These are phyloP conservation scores for Biscogniauxia sp. DNA, from an alignment of 2,329 filamentous ascomycete genomes.

Conservation along the genomic window DNA sequence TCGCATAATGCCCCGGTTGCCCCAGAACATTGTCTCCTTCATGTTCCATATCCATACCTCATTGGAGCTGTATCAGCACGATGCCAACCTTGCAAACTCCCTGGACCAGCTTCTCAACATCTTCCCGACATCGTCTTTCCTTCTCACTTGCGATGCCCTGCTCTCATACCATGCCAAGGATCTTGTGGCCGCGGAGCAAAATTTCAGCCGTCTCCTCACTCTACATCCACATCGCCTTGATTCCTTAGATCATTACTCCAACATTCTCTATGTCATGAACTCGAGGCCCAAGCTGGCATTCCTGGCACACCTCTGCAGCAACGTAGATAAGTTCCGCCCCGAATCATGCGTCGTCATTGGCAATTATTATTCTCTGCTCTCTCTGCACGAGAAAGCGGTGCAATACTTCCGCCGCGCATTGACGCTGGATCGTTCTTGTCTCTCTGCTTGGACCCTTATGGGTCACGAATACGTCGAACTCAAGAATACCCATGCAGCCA, in stretches of 20 bases:
- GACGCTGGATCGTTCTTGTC: slow-evolving; percentile 83
- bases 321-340: slow-evolving; percentile 91
- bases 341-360: slow-evolving; percentile 96
- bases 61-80: slow-evolving; percentile 87
- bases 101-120: slow-evolving; percentile 76
- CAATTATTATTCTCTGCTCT: slow-evolving; percentile 94
- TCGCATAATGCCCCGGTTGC: slow-evolving; percentile 68
- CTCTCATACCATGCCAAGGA: slow-evolving; percentile 89
- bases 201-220: slow-evolving; percentile 78
- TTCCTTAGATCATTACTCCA: slow-evolving; percentile 92
- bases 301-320: slow-evolving; percentile 84
- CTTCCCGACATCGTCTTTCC: slow-evolving; percentile 84
- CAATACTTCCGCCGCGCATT: slow-evolving; percentile 95
- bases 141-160: slow-evolving; percentile 85
- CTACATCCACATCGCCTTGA: slow-evolving; percentile 74
- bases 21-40: slow-evolving; percentile 87
- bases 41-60: slow-evolving; percentile 92
- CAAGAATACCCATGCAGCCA: slow-evolving; percentile 97
- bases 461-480: slow-evolving; percentile 98
- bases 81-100: slow-evolving; percentile 68
- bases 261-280: slow-evolving; percentile 93
- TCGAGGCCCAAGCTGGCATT: slow-evolving; percentile 87
- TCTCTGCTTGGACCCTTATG: slow-evolving; percentile 98
- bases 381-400: slow-evolving; percentile 95
- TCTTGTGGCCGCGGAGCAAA: slow-evolving; percentile 63